phyloP scores from a whole-genome alignment of 2,329 filamentous ascomycete genomes.

The Pseudopithomyces maydicus region DNA sequence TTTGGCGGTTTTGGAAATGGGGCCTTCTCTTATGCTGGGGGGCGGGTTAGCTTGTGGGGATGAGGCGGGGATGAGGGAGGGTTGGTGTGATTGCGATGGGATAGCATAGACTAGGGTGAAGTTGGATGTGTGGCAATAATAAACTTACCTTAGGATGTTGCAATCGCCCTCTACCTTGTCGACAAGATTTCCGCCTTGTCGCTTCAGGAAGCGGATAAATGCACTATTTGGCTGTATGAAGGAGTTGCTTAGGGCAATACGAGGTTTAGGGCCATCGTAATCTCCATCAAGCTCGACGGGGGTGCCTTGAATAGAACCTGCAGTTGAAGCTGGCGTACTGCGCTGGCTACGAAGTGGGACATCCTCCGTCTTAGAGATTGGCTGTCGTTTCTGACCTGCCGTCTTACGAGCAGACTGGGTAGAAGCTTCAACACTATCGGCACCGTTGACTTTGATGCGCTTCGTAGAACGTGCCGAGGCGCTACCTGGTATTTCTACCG shows the following conservation, averaged over 20 bases:
- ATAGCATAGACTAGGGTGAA: too few species aligned
- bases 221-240: slow-evolving; percentile 26
- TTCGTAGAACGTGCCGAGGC: slow-evolving; percentile 15
- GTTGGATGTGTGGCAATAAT: not conserved
- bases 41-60: slow-evolving; percentile 17
- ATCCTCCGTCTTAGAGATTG: slow-evolving; percentile 7
- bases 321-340: slow-evolving; percentile 23
- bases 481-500: not conserved
- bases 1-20: slow-evolving; percentile 51
- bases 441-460: slow-evolving; percentile 18
- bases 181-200: slow-evolving; percentile 34
- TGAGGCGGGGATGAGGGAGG: not conserved
- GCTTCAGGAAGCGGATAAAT: slow-evolving; percentile 41
- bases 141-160: slow-evolving; percentile 40
- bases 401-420: slow-evolving; percentile 2
- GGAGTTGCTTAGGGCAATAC: slow-evolving; percentile 43
- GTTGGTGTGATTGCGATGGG: too few species aligned
- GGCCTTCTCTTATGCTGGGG: slow-evolving; percentile 44
- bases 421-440: slow-evolving; percentile 7
- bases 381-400: slow-evolving; percentile 14
- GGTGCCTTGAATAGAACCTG: not conserved
- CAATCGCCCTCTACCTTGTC: slow-evolving; percentile 37
- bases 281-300: slow-evolving; percentile 10
- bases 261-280: slow-evolving; percentile 32
- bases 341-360: slow-evolving; percentile 23